These are phyloP conservation scores for Kwoniella shandongensis DNA, from an alignment of 768 basidiomycete genomes.

Conservation along the genomic window DNA sequence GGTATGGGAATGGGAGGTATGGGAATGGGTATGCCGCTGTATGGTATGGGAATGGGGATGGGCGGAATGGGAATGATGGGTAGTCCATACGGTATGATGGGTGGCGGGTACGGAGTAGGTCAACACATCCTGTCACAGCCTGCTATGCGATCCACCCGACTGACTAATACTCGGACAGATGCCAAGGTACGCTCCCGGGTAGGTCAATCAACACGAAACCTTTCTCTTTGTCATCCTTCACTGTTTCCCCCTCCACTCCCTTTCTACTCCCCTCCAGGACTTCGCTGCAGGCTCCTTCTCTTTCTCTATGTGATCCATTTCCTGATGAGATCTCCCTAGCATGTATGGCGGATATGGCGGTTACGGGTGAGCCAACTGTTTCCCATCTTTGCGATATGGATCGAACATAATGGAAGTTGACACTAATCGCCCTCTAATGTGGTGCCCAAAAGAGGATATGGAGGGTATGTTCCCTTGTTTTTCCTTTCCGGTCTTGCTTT, in stretches of 20 bases:
- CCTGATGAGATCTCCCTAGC: constrained; percentile 10
- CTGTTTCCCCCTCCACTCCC: background rate
- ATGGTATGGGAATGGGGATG: constrained; percentile 24
- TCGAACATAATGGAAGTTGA: background rate
- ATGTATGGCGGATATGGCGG: constrained; percentile 25
- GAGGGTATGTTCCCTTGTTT: constrained; percentile 11
- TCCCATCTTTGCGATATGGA: no score
- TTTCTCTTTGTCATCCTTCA: background rate
- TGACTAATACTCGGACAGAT: constrained; percentile 20
- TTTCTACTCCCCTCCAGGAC: background rate
- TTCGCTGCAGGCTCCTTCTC: background rate
- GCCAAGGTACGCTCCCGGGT: constrained; percentile 37
- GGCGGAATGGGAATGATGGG: constrained; percentile 26
- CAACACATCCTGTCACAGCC: background rate
- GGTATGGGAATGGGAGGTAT: constrained; percentile 14
- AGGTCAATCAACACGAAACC: background rate
- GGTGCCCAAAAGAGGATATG: constrained; percentile 12
- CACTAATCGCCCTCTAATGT: background rate
- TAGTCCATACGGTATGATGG: constrained; percentile 14
- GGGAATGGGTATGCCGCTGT: constrained; percentile 21
- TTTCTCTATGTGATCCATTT: background rate
- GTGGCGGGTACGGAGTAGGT: constrained; percentile 5
- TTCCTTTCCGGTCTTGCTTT: background rate
- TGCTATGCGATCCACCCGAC: background rate
- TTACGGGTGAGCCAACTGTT: constrained; percentile 14